Evolutionary conservation across 495 filamentous ascomycete genomes (phyloP).

Genomic region (Penicillium diatomitis): DNA sequence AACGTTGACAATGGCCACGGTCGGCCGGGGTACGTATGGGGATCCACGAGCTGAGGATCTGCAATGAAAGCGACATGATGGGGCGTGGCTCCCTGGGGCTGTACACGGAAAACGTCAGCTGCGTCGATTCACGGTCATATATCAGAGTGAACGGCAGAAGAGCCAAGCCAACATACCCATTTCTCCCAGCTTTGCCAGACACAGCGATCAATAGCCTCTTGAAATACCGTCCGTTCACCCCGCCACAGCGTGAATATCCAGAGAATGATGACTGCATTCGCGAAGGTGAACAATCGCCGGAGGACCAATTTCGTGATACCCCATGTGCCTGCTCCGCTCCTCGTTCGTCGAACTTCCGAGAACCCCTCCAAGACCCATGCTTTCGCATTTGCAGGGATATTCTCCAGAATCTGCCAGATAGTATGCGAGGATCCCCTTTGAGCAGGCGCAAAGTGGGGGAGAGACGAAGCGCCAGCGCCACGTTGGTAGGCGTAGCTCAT

Average conservation of each 20-base stretch:
- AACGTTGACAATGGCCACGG: constrained; percentile 78
- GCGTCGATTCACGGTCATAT: too few species aligned
- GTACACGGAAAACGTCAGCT: not conserved
- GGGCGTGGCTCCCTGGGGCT: constrained; percentile 70
- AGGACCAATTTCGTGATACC: constrained; percentile 5
- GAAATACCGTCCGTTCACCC: constrained; percentile 77
- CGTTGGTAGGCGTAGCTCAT: constrained; percentile 37
- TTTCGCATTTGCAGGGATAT: constrained; percentile 11
- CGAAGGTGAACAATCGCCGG: constrained; percentile 42
- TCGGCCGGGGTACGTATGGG: constrained; percentile 89
- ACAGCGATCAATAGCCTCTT: constrained; percentile 58
- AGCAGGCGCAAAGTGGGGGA: constrained; percentile 19
- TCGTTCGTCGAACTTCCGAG: constrained; percentile 1
- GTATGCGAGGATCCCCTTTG: constrained; percentile 3
- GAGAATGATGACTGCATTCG: constrained; percentile 54
- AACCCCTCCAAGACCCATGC: constrained; percentile 18
- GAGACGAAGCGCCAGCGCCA: constrained; percentile 18
- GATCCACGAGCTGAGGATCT: constrained; percentile 96
- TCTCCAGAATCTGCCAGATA: constrained; percentile 7
- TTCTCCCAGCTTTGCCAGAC: constrained; percentile 81
- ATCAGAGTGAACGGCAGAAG: too few species aligned
- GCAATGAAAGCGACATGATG: constrained; percentile 84
- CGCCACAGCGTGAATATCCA: constrained; percentile 79
- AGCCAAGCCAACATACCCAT: constrained; percentile 56
- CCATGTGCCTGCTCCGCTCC: constrained; percentile 6